Evolutionary conservation across 768 basidiomycete genomes (phyloP).

Genomic region (Myochromella boudieri): DNA sequence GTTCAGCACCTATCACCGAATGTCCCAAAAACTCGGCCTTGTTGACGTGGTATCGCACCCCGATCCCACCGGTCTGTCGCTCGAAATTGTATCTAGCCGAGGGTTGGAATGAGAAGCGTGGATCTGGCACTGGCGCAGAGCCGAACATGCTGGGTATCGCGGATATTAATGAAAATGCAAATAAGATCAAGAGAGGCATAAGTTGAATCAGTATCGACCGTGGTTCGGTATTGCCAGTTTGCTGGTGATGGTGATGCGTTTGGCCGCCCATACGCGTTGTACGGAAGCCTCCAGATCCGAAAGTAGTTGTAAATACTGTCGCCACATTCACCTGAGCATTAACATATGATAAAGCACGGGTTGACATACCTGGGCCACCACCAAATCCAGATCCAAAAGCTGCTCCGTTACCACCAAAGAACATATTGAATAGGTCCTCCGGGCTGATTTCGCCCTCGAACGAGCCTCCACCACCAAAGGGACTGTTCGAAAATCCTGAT

Average conservation of each 20-base stretch:
- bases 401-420: conserved; percentile 80
- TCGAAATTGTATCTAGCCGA: conserved; percentile 65
- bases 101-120: conserved; percentile 68
- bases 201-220: conserved; percentile 75
- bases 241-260: conserved; percentile 31
- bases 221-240: conserved; percentile 37
- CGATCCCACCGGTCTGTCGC: conserved; percentile 67
- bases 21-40: conserved; percentile 72
- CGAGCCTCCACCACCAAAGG: conserved; percentile 49
- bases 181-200: conserved; percentile 80
- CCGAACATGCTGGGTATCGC: conserved; percentile 76
- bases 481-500: conserved; percentile 47
- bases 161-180: conserved; percentile 81
- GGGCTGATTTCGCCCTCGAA: conserved; percentile 90
- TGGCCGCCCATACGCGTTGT: conserved; percentile 58
- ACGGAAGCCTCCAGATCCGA: conserved; percentile 83
- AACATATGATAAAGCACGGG: not conserved
- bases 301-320: conserved; percentile 73
- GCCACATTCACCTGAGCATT: conserved; percentile 7
- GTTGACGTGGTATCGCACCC: conserved; percentile 86
- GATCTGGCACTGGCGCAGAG: conserved; percentile 71
- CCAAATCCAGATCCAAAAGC: conserved; percentile 53
- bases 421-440: conserved; percentile 98
- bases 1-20: conserved; percentile 69
- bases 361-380: conserved; percentile 50